Evolutionary conservation across 1,284 basidiomycete genomes (phyloP).

Genomic region (Fistulinella cinereoalba): DNA sequence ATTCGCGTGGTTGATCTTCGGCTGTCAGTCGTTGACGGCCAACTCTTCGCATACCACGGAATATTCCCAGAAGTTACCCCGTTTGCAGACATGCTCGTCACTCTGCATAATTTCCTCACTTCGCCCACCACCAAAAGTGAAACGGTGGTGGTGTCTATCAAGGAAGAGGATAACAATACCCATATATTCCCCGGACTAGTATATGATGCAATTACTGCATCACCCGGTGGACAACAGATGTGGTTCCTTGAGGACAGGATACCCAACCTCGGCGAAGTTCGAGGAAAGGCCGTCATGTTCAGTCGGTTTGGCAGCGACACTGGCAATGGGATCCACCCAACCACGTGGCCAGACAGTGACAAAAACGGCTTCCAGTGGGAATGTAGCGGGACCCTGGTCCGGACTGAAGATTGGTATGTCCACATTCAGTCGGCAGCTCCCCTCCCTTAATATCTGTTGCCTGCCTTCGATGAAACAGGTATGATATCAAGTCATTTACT

Average conservation of each 20-base stretch:
- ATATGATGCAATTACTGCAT: constrained; percentile 55
- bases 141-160: constrained; percentile 80
- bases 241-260: constrained; percentile 81
- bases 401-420: constrained; percentile 79
- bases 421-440: neutral
- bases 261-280: constrained; percentile 74
- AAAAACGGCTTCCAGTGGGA: constrained; percentile 74
- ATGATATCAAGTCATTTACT: constrained; percentile 70
- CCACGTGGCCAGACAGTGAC: constrained; percentile 75
- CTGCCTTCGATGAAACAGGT: constrained; percentile 47
- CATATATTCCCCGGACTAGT: constrained; percentile 63
- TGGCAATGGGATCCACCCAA: constrained; percentile 79
- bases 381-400: constrained; percentile 62
- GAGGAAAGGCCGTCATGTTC: constrained; percentile 80
- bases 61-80: constrained; percentile 64
- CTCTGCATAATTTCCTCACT: constrained; percentile 64
- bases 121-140: constrained; percentile 57
- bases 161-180: constrained; percentile 71
- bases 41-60: constrained; percentile 79
- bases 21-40: constrained; percentile 61
- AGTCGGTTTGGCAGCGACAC: constrained; percentile 68
- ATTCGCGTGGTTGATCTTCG: constrained; percentile 82
- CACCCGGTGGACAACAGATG: constrained; percentile 58
- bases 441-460: constrained; percentile 1
- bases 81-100: constrained; percentile 61